phyloP scores from a whole-genome alignment of 2,329 filamentous ascomycete species.

The Gremmenia infestans region DNA sequence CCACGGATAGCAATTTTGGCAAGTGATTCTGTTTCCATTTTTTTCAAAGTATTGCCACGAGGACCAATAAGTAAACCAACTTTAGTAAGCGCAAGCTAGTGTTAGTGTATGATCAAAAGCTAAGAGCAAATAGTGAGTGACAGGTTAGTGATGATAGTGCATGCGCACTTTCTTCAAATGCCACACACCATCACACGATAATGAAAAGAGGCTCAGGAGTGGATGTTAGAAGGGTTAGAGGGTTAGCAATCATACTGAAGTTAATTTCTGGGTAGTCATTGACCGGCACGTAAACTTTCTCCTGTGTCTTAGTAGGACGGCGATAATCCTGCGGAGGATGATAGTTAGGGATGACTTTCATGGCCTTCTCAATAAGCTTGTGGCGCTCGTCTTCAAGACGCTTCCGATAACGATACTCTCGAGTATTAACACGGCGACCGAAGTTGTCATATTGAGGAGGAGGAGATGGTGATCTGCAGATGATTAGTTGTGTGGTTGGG shows the following conservation, averaged over 20 bases:
- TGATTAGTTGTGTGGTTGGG: conserved; percentile 9
- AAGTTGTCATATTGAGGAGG: conserved; percentile 98
- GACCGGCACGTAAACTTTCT: conserved; percentile 99
- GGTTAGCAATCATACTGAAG: conserved; percentile 99
- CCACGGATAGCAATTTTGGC: conserved; percentile 99
- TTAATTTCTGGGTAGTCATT: conserved; percentile 99
- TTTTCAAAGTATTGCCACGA: conserved; percentile 99
- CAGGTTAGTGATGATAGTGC: conserved; percentile 34
- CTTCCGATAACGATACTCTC: conserved; percentile 98
- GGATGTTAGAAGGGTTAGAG: conserved; percentile 72
- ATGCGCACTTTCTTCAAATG: conserved; percentile 27
- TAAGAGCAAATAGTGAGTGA: conserved; percentile 33
- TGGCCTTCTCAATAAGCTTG: conserved; percentile 97
- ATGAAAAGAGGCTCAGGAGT: conserved; percentile 36
- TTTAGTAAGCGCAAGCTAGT: conserved; percentile 83
- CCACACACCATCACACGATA: conserved; percentile 35
- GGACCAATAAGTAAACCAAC: conserved; percentile 99
- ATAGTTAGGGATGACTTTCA: conserved; percentile 99
- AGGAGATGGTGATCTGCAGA: conserved; percentile 80
- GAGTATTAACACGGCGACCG: conserved; percentile 97
- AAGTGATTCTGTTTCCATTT: conserved; percentile 96
- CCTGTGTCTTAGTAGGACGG: conserved; percentile 98
- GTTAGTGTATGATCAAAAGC: conserved; percentile 65
- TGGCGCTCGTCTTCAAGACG: conserved; percentile 97
- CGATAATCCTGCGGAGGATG: conserved; percentile 98